phyloP scores from a whole-genome alignment of 345 rosid species.

The Lepidium aucheri region DNA sequence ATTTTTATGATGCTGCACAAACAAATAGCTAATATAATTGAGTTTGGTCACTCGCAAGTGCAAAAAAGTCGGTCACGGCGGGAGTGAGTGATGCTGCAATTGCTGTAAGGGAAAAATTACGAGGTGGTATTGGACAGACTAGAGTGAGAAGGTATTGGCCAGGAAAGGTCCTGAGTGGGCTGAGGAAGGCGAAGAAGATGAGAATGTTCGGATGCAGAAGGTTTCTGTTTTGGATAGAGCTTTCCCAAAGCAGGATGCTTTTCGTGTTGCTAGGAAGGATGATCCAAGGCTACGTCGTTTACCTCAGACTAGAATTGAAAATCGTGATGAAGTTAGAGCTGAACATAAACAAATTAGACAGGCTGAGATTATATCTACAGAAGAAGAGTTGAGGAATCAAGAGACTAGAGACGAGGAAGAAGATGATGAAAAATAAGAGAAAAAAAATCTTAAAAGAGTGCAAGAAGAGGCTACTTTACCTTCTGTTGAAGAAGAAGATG shows the following conservation, averaged over 20 bases:
- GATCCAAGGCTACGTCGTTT: conserved; percentile 68
- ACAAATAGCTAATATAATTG: background rate
- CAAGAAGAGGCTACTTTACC: conserved; percentile 47
- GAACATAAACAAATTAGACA: conserved; percentile 56
- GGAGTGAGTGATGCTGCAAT: conserved; percentile 56
- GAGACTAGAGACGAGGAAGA: conserved; percentile 46
- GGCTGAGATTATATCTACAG: conserved; percentile 56
- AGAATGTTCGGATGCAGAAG: conserved; percentile 45
- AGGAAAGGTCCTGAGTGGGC: conserved; percentile 76
- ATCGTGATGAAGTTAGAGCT: conserved; percentile 62
- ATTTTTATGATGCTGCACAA: background rate
- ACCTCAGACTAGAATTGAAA: conserved; percentile 49
- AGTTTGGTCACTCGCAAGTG: background rate
- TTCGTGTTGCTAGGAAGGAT: conserved; percentile 33
- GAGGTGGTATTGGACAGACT: conserved; percentile 61
- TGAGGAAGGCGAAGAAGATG: conserved; percentile 57
- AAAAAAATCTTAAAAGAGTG: conserved; percentile 41
- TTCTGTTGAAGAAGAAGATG: conserved; percentile 66
- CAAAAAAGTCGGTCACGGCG: conserved; percentile 62
- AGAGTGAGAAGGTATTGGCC: conserved; percentile 78
- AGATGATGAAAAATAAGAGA: conserved; percentile 57
- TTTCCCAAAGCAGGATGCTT: conserved; percentile 37
- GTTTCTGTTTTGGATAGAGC: conserved; percentile 45
- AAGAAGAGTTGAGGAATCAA: conserved; percentile 42
- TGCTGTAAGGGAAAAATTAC: conserved; percentile 61